Evolutionary conservation across 2,329 filamentous ascomycete genomes (phyloP), one percentile per base, ranked within the genome.

Genomic region (Penicillium janthinellum): DNA sequence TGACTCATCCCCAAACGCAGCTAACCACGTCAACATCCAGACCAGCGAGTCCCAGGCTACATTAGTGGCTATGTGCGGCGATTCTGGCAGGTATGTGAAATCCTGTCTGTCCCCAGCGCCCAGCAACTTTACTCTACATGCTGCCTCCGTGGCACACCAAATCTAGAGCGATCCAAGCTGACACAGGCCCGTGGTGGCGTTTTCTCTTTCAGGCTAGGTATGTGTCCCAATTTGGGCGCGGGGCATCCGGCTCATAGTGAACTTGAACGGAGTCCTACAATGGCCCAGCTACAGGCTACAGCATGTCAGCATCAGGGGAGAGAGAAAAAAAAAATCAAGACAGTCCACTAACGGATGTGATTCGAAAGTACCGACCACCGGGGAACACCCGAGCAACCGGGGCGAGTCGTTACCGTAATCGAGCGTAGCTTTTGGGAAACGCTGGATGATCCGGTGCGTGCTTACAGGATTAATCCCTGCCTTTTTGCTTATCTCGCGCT

Each of bases 341-440:
- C n/a, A 35, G 25, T 28, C 31, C 15, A 17, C 45, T 49, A 49
- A 34, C 45, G 28, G 31, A 35, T 25, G 11, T 20, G 34, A 17
- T n/a, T 17, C 20, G 51, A 48, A 71, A 98, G 94, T 76, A 86
- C 96, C 77, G 95, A 99, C 78, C 95, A 99, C 76, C 88, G 95
- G 67, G 95, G 95, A 57, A 98, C 95, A 0, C 92, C 92, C 54
- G 86, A 90, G 69, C 86, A 88, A 1, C 95, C 95, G 0, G 95
- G 95, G 1, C 88, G 95, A 58, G 95, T 99, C 56, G 94, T 94
- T 42, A 99, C 95, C 2, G 85, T 99, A 20, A 96, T 99, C 64
- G 89, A 92, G 71, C 87, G 88, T 57, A 83, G 86, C 4, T 91
- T 92, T 75, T 98, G 93, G 92, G 85, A 90, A 64, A 88, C 86